Base-by-base conservation (phyloP, 1,139 yeast species). In the Pichia sp. region DNA sequence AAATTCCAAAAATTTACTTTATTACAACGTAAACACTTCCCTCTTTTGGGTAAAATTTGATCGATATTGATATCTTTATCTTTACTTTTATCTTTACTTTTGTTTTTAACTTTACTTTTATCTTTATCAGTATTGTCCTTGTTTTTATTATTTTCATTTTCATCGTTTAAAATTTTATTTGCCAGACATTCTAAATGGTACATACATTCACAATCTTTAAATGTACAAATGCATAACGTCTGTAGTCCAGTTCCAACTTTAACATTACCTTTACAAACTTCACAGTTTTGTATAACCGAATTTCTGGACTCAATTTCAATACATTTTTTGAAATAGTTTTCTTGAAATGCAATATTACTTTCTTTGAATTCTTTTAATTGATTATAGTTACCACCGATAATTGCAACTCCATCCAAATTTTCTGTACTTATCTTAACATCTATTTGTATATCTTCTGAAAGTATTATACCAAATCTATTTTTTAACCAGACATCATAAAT, bases 161-260 rank as follows among this genome's bases (percentile, higher is more conserved):
- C 58, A 45, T 42, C 59, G 55, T 59, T 60, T 18, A 61, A 11
- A 16, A 49, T 44, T 45, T 60, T 49, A 2, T 60, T 56, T 3
- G 75, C 72, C 46, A 78, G 60, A 59, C 87, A 81, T 0, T 62
- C 43, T 39, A 81, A 60, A 63, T 81, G 85, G 29, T 69, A 66
- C 3, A 70, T 59, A 13, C 62, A 59, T 5, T 60, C 56, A 59
- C 83, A 78, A 13, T 58, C 57, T 1, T 56, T 54, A 44, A 69
- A 65, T 30, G 66, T 62, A 50, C 84, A 79, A 11, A 73, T 62
- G 0, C 73, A 71, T 16, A 50, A n/a, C 1, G 52, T 48, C 9
- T 30, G 10, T 18, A 46, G 18, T 13, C 33, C 27, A n/a, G 43
- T 31, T 2, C 30, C 41, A 5, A 75, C 58, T 13, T 65, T 53